Conservation (phyloP, 805 yeast genomes). For the Candida palmyrensis region DNA sequence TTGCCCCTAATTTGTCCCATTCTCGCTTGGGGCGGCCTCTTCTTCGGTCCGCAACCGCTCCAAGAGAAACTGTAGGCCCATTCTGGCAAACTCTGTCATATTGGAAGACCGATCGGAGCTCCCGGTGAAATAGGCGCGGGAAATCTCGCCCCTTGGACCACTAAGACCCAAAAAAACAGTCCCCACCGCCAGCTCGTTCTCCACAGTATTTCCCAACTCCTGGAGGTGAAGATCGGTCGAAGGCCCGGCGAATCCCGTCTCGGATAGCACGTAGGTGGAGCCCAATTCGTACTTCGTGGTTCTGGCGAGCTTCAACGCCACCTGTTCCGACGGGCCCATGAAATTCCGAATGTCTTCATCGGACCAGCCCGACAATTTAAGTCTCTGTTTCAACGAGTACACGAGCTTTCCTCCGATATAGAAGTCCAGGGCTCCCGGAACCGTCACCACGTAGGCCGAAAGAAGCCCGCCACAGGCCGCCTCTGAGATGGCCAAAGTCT, state of each 20-base stretch:
- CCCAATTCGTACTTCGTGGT: conserved; percentile 77
- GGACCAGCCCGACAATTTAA: conserved; percentile 76
- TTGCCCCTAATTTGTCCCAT: too few species aligned
- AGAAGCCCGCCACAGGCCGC: conserved; percentile 89
- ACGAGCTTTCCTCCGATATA: conserved; percentile 82
- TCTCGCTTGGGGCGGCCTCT: too few species aligned
- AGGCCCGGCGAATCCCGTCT: conserved; percentile 89
- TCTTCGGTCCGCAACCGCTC: conserved; percentile 44
- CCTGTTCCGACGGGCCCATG: conserved; percentile 78
- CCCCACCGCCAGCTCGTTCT: conserved; percentile 44
- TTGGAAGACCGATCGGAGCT: conserved; percentile 52
- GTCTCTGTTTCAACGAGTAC: conserved; percentile 69
- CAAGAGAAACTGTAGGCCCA: conserved; percentile 58
- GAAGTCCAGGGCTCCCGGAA: conserved; percentile 81
- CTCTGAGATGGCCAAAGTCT: conserved; percentile 76
- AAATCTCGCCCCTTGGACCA: conserved; percentile 56
- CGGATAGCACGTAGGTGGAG: conserved; percentile 75
- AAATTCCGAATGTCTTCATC: conserved; percentile 62
- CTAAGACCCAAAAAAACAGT: conserved; percentile 67
- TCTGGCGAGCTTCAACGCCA: conserved; percentile 71
- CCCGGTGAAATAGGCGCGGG: conserved; percentile 44
- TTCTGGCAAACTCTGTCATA: conserved; percentile 71
- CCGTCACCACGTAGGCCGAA: conserved; percentile 73
- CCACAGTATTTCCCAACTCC: conserved; percentile 11
- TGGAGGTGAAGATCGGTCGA: conserved; percentile 37